phyloP scores from a whole-genome alignment of 129 eudicot genomes.

The Artemisia annua region DNA sequence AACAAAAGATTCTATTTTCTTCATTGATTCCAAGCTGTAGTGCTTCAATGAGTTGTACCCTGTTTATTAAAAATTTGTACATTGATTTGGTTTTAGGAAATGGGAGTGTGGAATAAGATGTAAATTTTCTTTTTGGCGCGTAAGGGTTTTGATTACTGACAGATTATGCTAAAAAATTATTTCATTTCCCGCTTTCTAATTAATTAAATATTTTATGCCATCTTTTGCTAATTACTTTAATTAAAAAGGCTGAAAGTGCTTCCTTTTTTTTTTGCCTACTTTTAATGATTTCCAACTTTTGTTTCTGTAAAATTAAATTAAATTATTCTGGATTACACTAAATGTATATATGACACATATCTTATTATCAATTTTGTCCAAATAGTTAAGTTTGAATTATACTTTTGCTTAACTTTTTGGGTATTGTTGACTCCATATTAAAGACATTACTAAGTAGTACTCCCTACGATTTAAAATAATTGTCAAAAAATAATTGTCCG shows the following conservation, averaged over 20 bases:
- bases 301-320: too few relatives aligned
- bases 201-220: constrained; percentile 6
- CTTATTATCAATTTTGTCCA: too few relatives aligned
- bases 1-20: constrained; percentile 20
- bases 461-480: too few relatives aligned
- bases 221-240: background rate
- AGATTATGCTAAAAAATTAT: constrained; percentile 6
- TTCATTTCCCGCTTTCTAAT: constrained; percentile 52
- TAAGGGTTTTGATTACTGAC: constrained; percentile 22
- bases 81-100: constrained; percentile 4
- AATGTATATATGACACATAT: too few relatives aligned
- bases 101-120: background rate
- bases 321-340: too few relatives aligned
- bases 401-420: too few relatives aligned
- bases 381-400: too few relatives aligned
- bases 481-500: too few relatives aligned
- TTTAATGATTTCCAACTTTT: too few relatives aligned
- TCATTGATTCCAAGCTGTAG: background rate
- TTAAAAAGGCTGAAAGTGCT: constrained; percentile 6
- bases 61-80: background rate
- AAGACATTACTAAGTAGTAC: too few relatives aligned
- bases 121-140: constrained; percentile 21
- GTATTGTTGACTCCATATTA: too few relatives aligned
- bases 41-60: background rate
- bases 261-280: background rate